Percentiles rank a stretch among this genome's conserved stretches.
Conservation (phyloP, 1,284 basidiomycete genomes). For the Porogramme epimiltina region DNA sequence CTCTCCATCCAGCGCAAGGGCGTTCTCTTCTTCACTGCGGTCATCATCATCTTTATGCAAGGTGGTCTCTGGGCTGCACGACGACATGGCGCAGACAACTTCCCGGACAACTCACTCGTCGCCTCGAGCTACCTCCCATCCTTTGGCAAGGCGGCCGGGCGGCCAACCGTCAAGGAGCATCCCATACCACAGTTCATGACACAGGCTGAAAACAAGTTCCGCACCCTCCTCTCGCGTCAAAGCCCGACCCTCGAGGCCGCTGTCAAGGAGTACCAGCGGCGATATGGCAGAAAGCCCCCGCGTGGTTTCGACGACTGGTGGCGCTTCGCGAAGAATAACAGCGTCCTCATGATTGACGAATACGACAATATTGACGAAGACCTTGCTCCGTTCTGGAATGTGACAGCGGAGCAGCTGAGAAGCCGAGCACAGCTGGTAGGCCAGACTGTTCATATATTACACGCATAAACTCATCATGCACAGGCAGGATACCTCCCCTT, state of each 20-base stretch:
- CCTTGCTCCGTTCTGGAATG: slow-evolving; percentile 77
- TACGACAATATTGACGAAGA: slow-evolving; percentile 85
- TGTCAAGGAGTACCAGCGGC: slow-evolving; percentile 74
- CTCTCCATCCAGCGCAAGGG: slow-evolving; percentile 33
- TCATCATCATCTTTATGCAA: slow-evolving; percentile 58
- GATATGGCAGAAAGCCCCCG: slow-evolving; percentile 83
- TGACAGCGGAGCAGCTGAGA: slow-evolving; percentile 75
- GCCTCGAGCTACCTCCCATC: slow-evolving; percentile 22
- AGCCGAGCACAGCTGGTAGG: slow-evolving; percentile 69
- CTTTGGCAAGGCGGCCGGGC: slow-evolving; percentile 22
- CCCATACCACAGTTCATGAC: slow-evolving; percentile 85
- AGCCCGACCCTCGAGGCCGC: slow-evolving; percentile 77
- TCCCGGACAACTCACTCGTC: slow-evolving; percentile 28
- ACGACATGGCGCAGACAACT: slow-evolving; percentile 25
- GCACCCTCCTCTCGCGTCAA: slow-evolving; percentile 68
- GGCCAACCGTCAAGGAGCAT: slow-evolving; percentile 48
- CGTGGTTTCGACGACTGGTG: slow-evolving; percentile 91
- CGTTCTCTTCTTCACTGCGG: slow-evolving; percentile 46
- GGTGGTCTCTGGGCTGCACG: slow-evolving; percentile 53
- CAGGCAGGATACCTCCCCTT: slow-evolving; percentile 79
- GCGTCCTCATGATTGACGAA: slow-evolving; percentile 86
- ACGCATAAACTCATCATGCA: neutral
- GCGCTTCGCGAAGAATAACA: slow-evolving; percentile 73
- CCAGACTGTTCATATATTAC: too few species aligned
- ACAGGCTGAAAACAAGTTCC: slow-evolving; percentile 71